Evolutionary conservation across 73 alveolate genomes (phyloP), one percentile per base, ranked within the genome.

Genomic region (Effrenium voratum): DNA sequence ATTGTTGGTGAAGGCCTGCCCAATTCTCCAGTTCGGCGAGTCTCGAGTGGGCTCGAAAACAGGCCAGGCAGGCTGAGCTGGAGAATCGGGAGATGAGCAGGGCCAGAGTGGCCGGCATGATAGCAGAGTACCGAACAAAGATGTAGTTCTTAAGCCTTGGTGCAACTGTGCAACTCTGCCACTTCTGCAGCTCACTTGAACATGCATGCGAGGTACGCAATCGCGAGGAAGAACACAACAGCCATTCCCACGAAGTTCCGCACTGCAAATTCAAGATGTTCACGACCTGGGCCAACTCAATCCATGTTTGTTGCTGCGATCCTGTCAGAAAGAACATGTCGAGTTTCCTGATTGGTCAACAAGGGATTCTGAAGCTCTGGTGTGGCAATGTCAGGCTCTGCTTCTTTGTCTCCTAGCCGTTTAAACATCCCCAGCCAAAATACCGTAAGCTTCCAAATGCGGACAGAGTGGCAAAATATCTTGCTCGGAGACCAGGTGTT

Each of bases 1-100:
- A 75, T 90, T 90, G 96, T 90, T 90, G 55, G 96, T 90, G 43
- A 90, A 90, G 4, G 96, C 96, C 85, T 60, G 52, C 70, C 19
- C 87, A 41, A 63, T 63, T 22, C 12, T 55, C 22, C 30, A 55
- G 68, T 55, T 55, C 30, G 68, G 68, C 68, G 68, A 22, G 22
- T 55, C 30, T 55, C 22, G 68, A 22, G 22, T 55, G 68, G n/a
- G n/a, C n/a, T n/a, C n/a, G n/a, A n/a, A n/a, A n/a, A 8, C n/a
- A 36, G 36, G 72, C 45, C 92, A 70, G 46, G 49, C 49, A 28
- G 24, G 30, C 92, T 3, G 92, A 45, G 92, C 73, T 49, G 34
- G 55, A 82, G 34, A 59, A 86, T 45, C 32, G 44, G 59, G 94
- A 86, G 41, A 86, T 86, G 45, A 86, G 73, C 68, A 86, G n/a